phyloP scores from a whole-genome alignment of 164 flowering plant species.

The Annona squamosa region DNA sequence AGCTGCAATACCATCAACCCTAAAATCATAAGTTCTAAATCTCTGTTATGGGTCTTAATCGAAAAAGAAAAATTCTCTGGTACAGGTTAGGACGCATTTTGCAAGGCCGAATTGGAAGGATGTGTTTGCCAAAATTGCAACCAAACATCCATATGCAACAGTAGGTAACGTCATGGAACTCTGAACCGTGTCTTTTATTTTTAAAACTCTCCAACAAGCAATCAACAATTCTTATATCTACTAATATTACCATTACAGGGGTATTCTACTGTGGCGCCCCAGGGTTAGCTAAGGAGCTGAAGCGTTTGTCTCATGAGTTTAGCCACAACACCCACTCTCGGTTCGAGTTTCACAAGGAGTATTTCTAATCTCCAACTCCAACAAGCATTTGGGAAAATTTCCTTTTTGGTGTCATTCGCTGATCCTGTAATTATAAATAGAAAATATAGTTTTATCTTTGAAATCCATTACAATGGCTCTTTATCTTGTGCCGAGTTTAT shows the following conservation, averaged over 20 bases:
- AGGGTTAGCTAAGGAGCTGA: slow-evolving; percentile 76
- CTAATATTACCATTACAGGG: slow-evolving; percentile 40
- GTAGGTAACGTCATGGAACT: slow-evolving; percentile 43
- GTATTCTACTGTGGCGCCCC: slow-evolving; percentile 97
- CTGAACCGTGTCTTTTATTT: not conserved
- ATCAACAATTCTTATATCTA: not conserved
- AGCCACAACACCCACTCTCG: slow-evolving; percentile 72
- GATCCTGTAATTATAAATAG: slow-evolving; percentile 19
- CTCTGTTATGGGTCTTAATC: too few relatives aligned
- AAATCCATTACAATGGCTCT: not conserved
- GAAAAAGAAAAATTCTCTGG: too few relatives aligned
- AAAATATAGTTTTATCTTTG: not conserved
- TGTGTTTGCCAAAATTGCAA: slow-evolving; percentile 67
- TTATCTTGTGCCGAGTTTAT: not conserved
- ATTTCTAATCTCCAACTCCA: slow-evolving; percentile 29
- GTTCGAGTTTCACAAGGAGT: slow-evolving; percentile 93
- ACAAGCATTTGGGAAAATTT: not conserved
- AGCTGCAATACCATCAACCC: too few relatives aligned
- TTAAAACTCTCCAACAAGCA: not conserved
- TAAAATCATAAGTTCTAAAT: too few relatives aligned
- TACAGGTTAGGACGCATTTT: slow-evolving; percentile 93
- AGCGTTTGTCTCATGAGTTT: slow-evolving; percentile 56
- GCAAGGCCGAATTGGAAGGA: slow-evolving; percentile 97
- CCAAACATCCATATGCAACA: slow-evolving; percentile 72
- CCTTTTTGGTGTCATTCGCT: not conserved